Percentiles rank a stretch among this genome's conserved stretches.
Conservation (phyloP, 139 green algal species). For the Bryopsis sp. region DNA sequence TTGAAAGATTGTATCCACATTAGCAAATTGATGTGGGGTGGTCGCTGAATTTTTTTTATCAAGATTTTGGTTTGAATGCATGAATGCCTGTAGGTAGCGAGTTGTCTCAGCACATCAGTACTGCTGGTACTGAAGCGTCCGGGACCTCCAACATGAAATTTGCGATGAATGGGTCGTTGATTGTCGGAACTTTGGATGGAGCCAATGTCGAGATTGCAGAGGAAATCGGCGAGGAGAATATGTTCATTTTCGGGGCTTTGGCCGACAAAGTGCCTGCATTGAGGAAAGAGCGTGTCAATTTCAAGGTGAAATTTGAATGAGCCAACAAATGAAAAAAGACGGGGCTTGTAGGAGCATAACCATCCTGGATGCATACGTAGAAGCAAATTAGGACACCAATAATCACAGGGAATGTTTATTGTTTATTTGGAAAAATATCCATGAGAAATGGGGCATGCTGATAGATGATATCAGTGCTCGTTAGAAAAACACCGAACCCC, state of each 20-base stretch:
- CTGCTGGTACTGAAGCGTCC: slow-evolving; percentile 90
- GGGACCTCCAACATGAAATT: slow-evolving; percentile 99
- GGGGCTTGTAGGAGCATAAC: slow-evolving; percentile 6
- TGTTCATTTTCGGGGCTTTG: slow-evolving; percentile 79
- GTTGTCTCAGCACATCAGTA: slow-evolving; percentile 95
- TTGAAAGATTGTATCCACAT: slow-evolving; percentile 6
- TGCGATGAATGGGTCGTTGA: slow-evolving; percentile 91
- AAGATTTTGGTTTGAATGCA: background rate
- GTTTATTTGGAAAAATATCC: too few relatives aligned
- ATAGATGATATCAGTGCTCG: too few relatives aligned
- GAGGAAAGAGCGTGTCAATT: background rate
- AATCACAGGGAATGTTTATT: too few relatives aligned
- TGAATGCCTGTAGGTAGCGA: slow-evolving; percentile 42
- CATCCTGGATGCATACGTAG: too few relatives aligned
- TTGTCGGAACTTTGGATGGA: slow-evolving; percentile 93
- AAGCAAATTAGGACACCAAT: too few relatives aligned
- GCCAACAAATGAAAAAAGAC: slow-evolving; percentile 5
- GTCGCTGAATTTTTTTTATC: slow-evolving; percentile 5
- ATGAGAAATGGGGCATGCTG: too few relatives aligned
- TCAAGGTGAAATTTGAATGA: too few relatives aligned
- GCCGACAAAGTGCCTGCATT: slow-evolving; percentile 44
- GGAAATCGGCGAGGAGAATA: slow-evolving; percentile 71
- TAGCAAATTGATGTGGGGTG: background rate
- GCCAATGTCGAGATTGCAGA: slow-evolving; percentile 98
- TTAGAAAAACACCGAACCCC: too few relatives aligned